Base-by-base conservation (phyloP, 345 rosid species). In the Rhodamnia rubescens region DNA sequence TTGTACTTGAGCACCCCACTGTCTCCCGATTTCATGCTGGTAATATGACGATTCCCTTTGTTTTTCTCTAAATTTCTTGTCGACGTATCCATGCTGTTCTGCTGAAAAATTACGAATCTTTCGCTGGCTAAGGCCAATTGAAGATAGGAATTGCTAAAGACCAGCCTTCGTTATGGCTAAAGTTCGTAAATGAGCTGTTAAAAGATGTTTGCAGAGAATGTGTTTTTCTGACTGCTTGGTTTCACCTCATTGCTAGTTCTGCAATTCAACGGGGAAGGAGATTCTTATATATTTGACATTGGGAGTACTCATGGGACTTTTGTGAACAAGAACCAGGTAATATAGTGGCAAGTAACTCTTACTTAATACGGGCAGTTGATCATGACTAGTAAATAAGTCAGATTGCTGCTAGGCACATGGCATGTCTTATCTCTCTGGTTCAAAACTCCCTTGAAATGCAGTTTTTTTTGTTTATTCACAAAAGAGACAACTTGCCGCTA, bases 21-120 rank as follows among this genome's bases (percentile, higher is more conserved):
- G 91, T 97, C 81, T 97, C 99, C 52, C 94, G 99, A 74, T 97
- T 96, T 87, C 99, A 97, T 89, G 98, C 99, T 32, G 99, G 99
- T 97, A 90, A 53, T 53, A 64, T 83, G 12, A 82, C 53, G 54
- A 52, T 82, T 84, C 27, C 69, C 81, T 57, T n/a, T 69, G 53
- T 82, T 42, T 3, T 42, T 14, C 44, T 29, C 47, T 36, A 18
- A 18, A 36, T 69, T 69, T 18, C 80, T 69, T 9, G 80, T 36
- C 12, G 80, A 36, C 26, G 16, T 36, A 69, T 40, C 47, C 78
- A 36, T 69, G 78, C 47, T 24, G 78, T 18, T 18, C 78, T 69
- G 78, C 78, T 36, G 24, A 69, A 36, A 36, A 32, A 69, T 69
- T 0, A 0, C 1, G 5, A 57, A 11, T 57, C 29, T 26, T 26